Conservation (phyloP, 139 green algal genomes). For the Micractinium conductrix region DNA sequence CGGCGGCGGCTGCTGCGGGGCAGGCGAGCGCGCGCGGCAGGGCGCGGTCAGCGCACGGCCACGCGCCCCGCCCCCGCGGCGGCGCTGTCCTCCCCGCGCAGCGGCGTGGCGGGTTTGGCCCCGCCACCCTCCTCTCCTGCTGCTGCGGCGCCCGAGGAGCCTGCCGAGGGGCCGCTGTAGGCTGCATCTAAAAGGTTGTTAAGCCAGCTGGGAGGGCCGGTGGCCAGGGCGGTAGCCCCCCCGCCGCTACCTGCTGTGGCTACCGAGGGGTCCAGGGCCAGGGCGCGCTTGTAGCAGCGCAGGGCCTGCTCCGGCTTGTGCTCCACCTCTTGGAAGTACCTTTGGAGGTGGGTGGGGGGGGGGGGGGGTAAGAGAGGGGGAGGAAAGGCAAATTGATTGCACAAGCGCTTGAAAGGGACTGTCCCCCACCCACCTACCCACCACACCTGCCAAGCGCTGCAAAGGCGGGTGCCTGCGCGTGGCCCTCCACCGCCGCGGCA, state of each 20-base stretch:
- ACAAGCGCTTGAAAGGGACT: too few relatives aligned
- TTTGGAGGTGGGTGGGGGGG: neutral
- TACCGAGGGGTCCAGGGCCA: slow-evolving; percentile 74
- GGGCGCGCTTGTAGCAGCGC: slow-evolving; percentile 72
- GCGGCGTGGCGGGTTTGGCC: neutral
- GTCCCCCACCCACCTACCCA: slow-evolving; percentile 1
- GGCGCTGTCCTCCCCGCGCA: neutral
- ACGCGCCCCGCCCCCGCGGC: neutral
- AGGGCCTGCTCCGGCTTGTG: slow-evolving; percentile 53
- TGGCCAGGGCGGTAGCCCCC: neutral
- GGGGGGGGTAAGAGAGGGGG: too few relatives aligned
- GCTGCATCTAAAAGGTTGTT: too few relatives aligned
- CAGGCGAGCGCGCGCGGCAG: too few relatives aligned
- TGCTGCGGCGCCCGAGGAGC: neutral
- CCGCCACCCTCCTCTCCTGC: neutral
- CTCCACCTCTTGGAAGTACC: slow-evolving; percentile 54
- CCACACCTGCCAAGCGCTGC: slow-evolving; percentile 54
- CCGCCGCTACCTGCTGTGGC: slow-evolving; percentile 50
- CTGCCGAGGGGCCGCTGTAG: too few relatives aligned
- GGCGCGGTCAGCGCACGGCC: too few relatives aligned
- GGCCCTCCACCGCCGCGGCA: slow-evolving; percentile 57
- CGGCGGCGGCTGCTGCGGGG: too few relatives aligned
- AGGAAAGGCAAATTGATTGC: neutral
- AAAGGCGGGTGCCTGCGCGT: slow-evolving; percentile 73
- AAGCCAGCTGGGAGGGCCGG: slow-evolving; percentile 12